phyloP scores from a whole-genome alignment of 345 rosid genomes.

The Adansonia digitata region DNA sequence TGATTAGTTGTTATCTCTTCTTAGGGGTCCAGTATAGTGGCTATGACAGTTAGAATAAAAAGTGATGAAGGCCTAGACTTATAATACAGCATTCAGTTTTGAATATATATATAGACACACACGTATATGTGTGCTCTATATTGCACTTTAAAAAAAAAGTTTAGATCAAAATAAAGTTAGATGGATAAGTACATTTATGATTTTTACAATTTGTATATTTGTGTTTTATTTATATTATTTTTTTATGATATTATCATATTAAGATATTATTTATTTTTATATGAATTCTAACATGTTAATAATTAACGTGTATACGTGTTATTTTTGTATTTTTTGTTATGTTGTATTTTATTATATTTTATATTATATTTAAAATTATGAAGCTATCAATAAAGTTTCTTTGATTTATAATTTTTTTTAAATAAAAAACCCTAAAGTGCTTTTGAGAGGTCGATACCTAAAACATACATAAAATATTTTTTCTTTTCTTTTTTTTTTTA shows the following conservation, averaged over 20 bases:
- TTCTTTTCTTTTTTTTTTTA: background rate
- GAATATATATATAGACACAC: background rate
- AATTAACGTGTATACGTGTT: too few relatives aligned
- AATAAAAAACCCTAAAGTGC: too few relatives aligned
- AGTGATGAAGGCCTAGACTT: background rate
- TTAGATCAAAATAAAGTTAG: background rate
- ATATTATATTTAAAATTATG: background rate
- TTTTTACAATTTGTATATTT: background rate
- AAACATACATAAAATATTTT: background rate
- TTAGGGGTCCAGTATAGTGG: background rate
- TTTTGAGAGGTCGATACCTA: too few relatives aligned
- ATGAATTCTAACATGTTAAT: background rate
- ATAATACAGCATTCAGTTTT: background rate
- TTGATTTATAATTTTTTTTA: background rate
- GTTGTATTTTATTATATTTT: too few relatives aligned
- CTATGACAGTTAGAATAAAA: background rate
- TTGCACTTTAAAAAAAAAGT: background rate
- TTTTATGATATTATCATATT: too few relatives aligned
- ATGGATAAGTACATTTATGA: background rate
- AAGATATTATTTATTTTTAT: background rate
- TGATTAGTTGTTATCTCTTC: background rate
- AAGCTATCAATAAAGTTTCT: background rate
- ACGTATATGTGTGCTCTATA: background rate
- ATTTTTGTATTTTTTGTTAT: too few relatives aligned
- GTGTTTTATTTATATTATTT: background rate